These are phyloP conservation scores for Saccharum spontaneum DNA, from an alignment of 176 grass and related monocot species.

Conservation along the genomic window DNA sequence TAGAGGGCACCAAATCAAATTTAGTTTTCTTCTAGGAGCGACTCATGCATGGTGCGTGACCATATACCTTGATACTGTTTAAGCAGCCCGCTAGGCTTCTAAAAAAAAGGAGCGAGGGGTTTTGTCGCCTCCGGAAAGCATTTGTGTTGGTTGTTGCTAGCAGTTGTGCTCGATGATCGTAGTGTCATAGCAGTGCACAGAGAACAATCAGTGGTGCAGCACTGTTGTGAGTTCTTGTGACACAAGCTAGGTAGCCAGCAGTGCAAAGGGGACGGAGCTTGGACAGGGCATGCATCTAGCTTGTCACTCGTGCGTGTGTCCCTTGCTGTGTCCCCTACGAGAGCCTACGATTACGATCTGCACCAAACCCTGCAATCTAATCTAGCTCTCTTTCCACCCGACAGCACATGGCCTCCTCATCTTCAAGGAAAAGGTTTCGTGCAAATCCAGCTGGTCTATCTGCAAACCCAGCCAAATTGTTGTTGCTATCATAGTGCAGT, in stretches of 20 bases:
- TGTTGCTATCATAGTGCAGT: not conserved
- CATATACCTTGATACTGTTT: too few relatives aligned
- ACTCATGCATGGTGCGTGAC: too few relatives aligned
- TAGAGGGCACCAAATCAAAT: too few relatives aligned
- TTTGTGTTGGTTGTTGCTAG: not conserved
- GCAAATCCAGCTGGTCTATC: not conserved
- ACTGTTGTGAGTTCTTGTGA: not conserved
- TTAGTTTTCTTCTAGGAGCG: not conserved
- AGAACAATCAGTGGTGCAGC: constrained; percentile 5
- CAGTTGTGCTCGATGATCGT: not conserved
- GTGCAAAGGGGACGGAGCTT: not conserved
- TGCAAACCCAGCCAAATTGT: not conserved
- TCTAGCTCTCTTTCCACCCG: not conserved
- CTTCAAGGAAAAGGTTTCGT: not conserved
- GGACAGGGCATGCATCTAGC: not conserved
- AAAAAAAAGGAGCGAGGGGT: too few relatives aligned
- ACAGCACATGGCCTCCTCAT: constrained; percentile 12
- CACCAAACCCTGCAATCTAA: constrained; percentile 29
- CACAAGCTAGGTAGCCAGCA: not conserved
- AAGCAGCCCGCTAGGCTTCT: too few relatives aligned
- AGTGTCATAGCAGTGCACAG: not conserved
- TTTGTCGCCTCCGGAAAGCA: not conserved
- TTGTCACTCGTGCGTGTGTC: not conserved
- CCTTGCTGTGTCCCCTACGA: not conserved
- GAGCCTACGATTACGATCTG: constrained; percentile 21